Conservation (phyloP, 1,284 basidiomycete species). For the Sporisorium reilianum region DNA sequence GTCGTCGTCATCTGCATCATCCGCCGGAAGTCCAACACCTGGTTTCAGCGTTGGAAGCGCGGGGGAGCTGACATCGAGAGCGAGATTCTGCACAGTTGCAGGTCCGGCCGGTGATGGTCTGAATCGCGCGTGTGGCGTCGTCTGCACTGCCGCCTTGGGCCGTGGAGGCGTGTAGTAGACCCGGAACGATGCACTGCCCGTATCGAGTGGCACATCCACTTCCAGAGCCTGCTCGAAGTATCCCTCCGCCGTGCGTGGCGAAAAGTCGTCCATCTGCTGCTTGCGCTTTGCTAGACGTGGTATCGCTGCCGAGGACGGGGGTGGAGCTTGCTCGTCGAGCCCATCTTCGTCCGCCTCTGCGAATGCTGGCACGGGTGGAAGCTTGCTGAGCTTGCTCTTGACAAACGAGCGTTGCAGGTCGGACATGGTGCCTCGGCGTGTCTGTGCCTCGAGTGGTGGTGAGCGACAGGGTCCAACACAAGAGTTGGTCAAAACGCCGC, state of each 20-base stretch:
- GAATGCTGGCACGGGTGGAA: slow-evolving; percentile 48
- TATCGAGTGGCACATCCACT: slow-evolving; percentile 51
- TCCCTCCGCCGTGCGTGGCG: slow-evolving; percentile 57
- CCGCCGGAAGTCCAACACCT: slow-evolving; percentile 58
- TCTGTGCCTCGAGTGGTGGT: neutral
- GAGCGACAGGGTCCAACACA: slow-evolving; percentile 4
- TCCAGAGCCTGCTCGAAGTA: slow-evolving; percentile 65
- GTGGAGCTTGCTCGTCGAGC: slow-evolving; percentile 13
- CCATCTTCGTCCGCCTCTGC: slow-evolving; percentile 16
- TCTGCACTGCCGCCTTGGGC: slow-evolving; percentile 14
- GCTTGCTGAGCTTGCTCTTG: slow-evolving; percentile 42
- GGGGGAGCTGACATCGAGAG: slow-evolving; percentile 16
- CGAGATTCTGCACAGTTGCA: slow-evolving; percentile 14
- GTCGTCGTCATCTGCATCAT: slow-evolving; percentile 66
- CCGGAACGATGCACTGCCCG: slow-evolving; percentile 69
- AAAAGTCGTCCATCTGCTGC: slow-evolving; percentile 24
- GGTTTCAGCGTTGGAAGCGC: slow-evolving; percentile 22
- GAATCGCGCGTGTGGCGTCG: neutral
- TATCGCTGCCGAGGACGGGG: slow-evolving; percentile 7
- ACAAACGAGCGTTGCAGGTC: slow-evolving; percentile 45
- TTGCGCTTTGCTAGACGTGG: slow-evolving; percentile 3
- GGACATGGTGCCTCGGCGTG: slow-evolving; percentile 22
- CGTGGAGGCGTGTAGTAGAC: slow-evolving; percentile 65
- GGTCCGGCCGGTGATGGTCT: neutral
- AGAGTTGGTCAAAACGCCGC: slow-evolving; percentile 11